A percentile compares a stretch with the other conserved stretches of the same genome.
phyloP scores from a whole-genome alignment of 495 filamentous ascomycete species.

The Neurospora sp. region DNA sequence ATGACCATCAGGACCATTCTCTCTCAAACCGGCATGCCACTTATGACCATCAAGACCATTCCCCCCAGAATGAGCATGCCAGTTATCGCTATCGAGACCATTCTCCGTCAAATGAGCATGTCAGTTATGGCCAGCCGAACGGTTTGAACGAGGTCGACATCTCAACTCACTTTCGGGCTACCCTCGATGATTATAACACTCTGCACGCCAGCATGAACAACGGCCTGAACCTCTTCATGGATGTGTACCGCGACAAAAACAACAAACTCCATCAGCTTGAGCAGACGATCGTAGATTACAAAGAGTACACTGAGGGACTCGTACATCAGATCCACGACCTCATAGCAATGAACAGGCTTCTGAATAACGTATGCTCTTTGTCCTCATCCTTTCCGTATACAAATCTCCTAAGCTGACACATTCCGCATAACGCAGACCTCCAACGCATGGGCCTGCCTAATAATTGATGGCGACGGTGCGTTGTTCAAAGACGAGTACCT shows the following conservation, averaged over 20 bases:
- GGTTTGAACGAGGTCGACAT: not conserved
- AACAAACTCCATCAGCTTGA: not conserved
- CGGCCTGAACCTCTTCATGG: not conserved
- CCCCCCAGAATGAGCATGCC: not conserved
- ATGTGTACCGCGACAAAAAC: not conserved
- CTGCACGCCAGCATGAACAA: not conserved
- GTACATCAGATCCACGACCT: not conserved
- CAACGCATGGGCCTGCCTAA: constrained; percentile 16
- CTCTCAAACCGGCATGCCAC: not conserved
- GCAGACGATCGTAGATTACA: not conserved
- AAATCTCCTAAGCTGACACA: not conserved
- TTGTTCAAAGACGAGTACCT: constrained; percentile 22
- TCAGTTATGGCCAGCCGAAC: not conserved
- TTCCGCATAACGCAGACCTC: not conserved
- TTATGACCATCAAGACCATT: not conserved
- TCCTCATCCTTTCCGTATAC: not conserved
- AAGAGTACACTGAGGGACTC: not conserved
- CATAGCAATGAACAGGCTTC: not conserved
- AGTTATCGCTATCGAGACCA: not conserved
- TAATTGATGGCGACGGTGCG: constrained; percentile 26
- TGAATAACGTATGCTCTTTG: not conserved
- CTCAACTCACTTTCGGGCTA: not conserved
- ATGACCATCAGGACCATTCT: not conserved
- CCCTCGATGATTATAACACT: not conserved
- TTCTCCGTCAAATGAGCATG: not conserved